phyloP scores from a whole-genome alignment of 192 early-diverging fungal genomes.

The Coemansia sp. region DNA sequence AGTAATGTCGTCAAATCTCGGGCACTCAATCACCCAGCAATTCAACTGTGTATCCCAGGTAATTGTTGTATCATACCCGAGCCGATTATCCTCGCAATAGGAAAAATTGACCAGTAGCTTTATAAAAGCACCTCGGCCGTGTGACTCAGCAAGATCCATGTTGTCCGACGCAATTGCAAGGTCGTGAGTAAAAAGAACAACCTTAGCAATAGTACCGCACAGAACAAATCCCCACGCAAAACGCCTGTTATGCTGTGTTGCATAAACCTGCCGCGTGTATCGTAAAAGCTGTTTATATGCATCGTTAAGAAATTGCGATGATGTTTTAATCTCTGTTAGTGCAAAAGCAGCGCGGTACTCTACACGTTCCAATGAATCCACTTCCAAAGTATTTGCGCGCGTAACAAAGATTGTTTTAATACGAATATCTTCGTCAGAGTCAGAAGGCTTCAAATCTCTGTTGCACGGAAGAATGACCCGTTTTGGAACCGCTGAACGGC shows the following conservation, averaged over 20 bases:
- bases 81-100: neutral
- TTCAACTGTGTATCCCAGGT: neutral
- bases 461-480: neutral
- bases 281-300: constrained; percentile 5
- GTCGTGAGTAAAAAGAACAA: neutral
- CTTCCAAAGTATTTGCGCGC: neutral
- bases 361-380: neutral
- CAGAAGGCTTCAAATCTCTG: neutral
- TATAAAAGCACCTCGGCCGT: neutral
- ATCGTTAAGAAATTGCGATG: neutral
- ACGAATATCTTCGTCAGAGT: neutral
- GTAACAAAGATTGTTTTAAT: neutral
- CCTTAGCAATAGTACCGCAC: neutral
- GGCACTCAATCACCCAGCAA: neutral
- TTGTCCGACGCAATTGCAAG: neutral
- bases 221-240: constrained; percentile 6
- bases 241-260: constrained; percentile 4
- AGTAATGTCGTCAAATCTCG: neutral
- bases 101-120: constrained; percentile 1
- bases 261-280: constrained; percentile 1
- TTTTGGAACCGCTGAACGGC: neutral
- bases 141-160: neutral
- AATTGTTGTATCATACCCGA: constrained; percentile 11
- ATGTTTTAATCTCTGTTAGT: neutral
- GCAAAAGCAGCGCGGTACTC: neutral